Evolutionary conservation across 345 rosid genomes (phyloP).

Genomic region (Salix viminalis): DNA sequence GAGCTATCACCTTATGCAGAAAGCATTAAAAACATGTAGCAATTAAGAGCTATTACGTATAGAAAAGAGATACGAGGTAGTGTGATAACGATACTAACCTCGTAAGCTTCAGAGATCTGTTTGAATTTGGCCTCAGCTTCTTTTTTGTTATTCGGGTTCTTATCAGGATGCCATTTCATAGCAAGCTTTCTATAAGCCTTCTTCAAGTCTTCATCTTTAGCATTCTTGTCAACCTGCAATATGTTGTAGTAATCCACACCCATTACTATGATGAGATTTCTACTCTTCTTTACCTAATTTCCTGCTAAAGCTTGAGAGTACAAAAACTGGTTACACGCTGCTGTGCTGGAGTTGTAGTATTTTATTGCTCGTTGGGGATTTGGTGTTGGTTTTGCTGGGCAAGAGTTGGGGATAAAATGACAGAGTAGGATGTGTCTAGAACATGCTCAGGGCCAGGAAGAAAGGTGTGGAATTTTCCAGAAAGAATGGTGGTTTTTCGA

Average conservation of each 20-base stretch:
- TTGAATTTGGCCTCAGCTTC: conserved; percentile 87
- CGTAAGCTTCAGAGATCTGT: conserved; percentile 83
- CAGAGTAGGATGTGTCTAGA: conserved; percentile 6
- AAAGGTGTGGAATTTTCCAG: conserved; percentile 20
- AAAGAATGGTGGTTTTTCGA: neutral
- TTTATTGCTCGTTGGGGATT: neutral
- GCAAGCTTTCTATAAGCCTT: conserved; percentile 87
- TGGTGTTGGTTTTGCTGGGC: neutral
- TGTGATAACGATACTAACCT: conserved; percentile 25
- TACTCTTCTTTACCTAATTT: neutral
- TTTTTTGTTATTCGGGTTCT: conserved; percentile 75
- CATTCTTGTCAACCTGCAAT: conserved; percentile 59
- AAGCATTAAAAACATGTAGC: too few relatives aligned
- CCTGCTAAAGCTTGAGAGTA: neutral
- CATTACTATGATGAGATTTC: conserved; percentile 15
- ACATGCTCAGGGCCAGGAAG: neutral
- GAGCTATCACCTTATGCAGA: too few relatives aligned
- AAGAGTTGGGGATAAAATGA: neutral
- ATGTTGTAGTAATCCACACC: conserved; percentile 55
- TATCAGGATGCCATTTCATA: conserved; percentile 93
- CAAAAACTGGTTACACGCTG: neutral
- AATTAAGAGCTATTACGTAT: neutral
- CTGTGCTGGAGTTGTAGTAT: neutral
- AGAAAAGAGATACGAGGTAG: neutral
- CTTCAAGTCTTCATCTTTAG: conserved; percentile 71